phyloP scores from a whole-genome alignment of 2,329 filamentous ascomycete genomes.

The Piedraia hortae region DNA sequence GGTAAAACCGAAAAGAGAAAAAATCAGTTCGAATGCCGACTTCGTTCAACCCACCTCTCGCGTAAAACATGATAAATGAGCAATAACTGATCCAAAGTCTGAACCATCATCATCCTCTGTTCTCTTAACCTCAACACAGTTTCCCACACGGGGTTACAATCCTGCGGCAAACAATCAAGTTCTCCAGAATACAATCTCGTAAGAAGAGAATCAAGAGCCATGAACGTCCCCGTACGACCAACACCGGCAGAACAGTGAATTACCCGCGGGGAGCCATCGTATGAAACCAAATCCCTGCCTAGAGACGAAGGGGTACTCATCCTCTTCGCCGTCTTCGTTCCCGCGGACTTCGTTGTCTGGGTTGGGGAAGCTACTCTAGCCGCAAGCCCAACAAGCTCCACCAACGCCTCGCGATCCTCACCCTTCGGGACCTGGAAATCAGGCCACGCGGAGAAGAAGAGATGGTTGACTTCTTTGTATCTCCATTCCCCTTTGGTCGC shows the following conservation, averaged over 20 bases:
- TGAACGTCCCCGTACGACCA: slow-evolving; percentile 82
- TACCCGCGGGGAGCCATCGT: slow-evolving; percentile 39
- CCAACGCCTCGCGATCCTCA: slow-evolving; percentile 37
- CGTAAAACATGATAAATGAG: slow-evolving; percentile 75
- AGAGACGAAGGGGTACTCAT: slow-evolving; percentile 2
- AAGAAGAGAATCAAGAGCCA: slow-evolving; percentile 77
- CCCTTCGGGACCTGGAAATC: slow-evolving; percentile 62
- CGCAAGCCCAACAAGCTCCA: slow-evolving; percentile 41
- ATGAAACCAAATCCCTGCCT: slow-evolving; percentile 7
- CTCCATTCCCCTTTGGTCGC: slow-evolving; percentile 14
- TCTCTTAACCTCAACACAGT: slow-evolving; percentile 58
- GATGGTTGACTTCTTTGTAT: slow-evolving; percentile 48
- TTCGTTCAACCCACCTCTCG: slow-evolving; percentile 25
- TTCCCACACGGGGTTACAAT: slow-evolving; percentile 42
- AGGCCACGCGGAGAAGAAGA: slow-evolving; percentile 68
- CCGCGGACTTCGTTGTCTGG: slow-evolving; percentile 9
- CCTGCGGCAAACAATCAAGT: slow-evolving; percentile 21
- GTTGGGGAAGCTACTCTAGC: slow-evolving; percentile 29
- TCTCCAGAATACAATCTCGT: slow-evolving; percentile 53
- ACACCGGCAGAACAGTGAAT: slow-evolving; percentile 57
- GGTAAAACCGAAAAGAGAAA: no score
- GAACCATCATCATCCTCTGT: slow-evolving; percentile 88
- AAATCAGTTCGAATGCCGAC: no score
- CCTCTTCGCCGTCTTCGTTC: slow-evolving; percentile 1
- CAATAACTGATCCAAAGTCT: slow-evolving; percentile 54